Conservation (phyloP, 106 monocot genomes). For the Allium fistulosum region DNA sequence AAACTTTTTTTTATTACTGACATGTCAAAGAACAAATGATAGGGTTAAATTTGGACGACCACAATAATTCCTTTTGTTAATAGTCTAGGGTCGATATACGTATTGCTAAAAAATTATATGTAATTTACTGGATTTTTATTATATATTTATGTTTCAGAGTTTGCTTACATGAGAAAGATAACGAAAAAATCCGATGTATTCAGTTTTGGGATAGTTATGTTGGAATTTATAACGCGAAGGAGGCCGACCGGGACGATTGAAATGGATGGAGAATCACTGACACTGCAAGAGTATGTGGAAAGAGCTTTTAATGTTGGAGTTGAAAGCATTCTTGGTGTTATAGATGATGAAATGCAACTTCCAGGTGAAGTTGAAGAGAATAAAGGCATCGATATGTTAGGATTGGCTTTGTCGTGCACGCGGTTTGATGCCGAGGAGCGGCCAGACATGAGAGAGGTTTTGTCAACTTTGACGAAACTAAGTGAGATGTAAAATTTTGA, state of each 20-base stretch:
- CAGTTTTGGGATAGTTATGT: constrained; percentile 72
- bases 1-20: too few relatives aligned
- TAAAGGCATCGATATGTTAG: constrained; percentile 28
- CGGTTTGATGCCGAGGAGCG: constrained; percentile 37
- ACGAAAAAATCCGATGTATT: constrained; percentile 82
- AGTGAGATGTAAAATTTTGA: not conserved
- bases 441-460: constrained; percentile 60
- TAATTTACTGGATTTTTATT: too few relatives aligned
- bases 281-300: constrained; percentile 54
- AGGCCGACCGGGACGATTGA: constrained; percentile 48
- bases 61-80: too few relatives aligned
- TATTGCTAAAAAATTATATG: too few relatives aligned
- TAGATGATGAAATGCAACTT: constrained; percentile 40
- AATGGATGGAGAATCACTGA: constrained; percentile 18
- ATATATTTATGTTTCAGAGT: constrained; percentile 21
- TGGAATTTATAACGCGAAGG: constrained; percentile 74
- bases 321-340: constrained; percentile 19
- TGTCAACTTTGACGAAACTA: constrained; percentile 38
- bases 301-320: constrained; percentile 35
- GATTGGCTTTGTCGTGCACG: constrained; percentile 64
- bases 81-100: too few relatives aligned
- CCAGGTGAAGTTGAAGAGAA: constrained; percentile 28
- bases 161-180: constrained; percentile 78
- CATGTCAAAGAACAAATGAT: too few relatives aligned
- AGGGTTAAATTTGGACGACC: too few relatives aligned